A percentile compares a stretch with the other conserved stretches of the same genome.
Evolutionary conservation across 192 early-diverging fungal species (phyloP).

Genomic region (Linnemannia elongata): DNA sequence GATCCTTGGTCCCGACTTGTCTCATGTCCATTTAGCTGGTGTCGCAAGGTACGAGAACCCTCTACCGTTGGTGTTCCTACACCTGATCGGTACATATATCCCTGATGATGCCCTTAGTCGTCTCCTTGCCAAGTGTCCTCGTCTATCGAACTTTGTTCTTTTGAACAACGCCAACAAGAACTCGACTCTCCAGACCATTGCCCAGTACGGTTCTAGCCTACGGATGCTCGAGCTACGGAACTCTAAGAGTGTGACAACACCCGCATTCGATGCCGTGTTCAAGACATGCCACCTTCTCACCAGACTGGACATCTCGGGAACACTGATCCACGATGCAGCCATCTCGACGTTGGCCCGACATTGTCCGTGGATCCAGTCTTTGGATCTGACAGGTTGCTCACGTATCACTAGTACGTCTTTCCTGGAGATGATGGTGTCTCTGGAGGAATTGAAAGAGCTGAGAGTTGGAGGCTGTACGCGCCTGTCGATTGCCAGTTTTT

Average conservation of each 20-base stretch:
- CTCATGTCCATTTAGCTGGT: conserved; percentile 31
- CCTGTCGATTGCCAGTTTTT: conserved; percentile 26
- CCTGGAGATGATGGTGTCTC: conserved; percentile 15
- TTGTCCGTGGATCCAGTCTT: conserved; percentile 13
- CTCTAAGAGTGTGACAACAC: conserved; percentile 32
- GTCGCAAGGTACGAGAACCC: background rate
- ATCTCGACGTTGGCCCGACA: conserved; percentile 10
- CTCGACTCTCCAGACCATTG: conserved; percentile 36
- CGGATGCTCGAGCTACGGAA: conserved; percentile 25
- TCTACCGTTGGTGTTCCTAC: background rate
- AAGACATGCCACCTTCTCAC: conserved; percentile 25
- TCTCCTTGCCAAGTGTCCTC: conserved; percentile 27
- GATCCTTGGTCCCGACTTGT: conserved; percentile 40
- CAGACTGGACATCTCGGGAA: conserved; percentile 28
- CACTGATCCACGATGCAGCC: conserved; percentile 37
- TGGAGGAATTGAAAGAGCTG: conserved; percentile 11
- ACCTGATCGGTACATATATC: conserved; percentile 38
- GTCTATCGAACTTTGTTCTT: conserved; percentile 15
- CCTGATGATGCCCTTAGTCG: conserved; percentile 28
- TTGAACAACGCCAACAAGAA: conserved; percentile 47
- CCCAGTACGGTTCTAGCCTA: conserved; percentile 23
- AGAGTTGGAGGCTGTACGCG: conserved; percentile 14
- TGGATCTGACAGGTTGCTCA: conserved; percentile 36
- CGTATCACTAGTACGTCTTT: conserved; percentile 28
- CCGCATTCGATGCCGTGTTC: conserved; percentile 39